Percentiles rank a stretch among this genome's conserved stretches.
phyloP scores from a whole-genome alignment of 2,329 filamentous ascomycete species.

The Claviceps lovelessii region DNA sequence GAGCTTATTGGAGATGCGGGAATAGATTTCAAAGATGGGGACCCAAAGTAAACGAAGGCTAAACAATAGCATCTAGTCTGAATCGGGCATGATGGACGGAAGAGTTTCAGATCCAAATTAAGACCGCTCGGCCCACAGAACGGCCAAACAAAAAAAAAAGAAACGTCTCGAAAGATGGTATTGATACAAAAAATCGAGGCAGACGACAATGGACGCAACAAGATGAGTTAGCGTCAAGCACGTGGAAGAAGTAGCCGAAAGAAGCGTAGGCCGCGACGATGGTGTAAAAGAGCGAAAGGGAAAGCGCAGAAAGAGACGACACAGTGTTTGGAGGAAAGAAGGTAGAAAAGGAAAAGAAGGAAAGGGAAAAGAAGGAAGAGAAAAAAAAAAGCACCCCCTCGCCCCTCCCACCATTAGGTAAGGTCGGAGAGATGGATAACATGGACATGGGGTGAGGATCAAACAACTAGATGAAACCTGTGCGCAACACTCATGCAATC shows the following conservation, averaged over 20 bases:
- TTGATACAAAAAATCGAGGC: neutral
- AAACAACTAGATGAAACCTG: neutral
- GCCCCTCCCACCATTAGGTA: neutral
- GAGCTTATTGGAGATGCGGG: neutral
- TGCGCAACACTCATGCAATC: neutral
- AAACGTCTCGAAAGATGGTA: neutral
- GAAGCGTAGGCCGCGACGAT: neutral
- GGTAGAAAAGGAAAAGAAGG: neutral
- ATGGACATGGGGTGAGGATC: neutral
- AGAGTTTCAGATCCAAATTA: neutral
- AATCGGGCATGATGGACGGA: neutral
- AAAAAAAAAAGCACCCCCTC: neutral
- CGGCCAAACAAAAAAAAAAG: neutral
- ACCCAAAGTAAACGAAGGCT: neutral
- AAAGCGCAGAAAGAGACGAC: neutral
- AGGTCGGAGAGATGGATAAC: neutral
- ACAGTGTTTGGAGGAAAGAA: constrained; percentile 1
- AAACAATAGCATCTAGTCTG: neutral
- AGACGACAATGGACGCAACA: neutral
- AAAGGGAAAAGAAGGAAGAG: neutral
- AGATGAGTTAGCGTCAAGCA: neutral
- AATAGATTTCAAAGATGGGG: neutral
- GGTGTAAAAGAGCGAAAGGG: neutral
- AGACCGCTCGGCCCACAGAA: neutral
- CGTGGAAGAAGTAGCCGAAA: neutral